Base-by-base conservation (phyloP, 1,284 basidiomycete species). In the Naganishia sp. region DNA sequence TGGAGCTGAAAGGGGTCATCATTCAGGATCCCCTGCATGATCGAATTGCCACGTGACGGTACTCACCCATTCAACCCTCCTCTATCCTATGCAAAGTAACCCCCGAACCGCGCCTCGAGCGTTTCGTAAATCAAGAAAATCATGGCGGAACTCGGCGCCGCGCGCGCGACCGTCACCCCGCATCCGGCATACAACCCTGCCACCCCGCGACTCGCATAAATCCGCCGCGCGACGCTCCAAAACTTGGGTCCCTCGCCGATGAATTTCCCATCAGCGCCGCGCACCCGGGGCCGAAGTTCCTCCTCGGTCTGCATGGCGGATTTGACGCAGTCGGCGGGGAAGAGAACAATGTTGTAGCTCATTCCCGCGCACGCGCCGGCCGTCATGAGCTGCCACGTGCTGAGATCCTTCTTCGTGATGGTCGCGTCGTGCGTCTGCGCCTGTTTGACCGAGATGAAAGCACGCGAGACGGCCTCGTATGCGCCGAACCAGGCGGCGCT, bases 271-370 rank as follows among this genome's bases (percentile, higher is more conserved):
- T 57, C 59, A n/a, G 60, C 54, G 10, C 61, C 59, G 18, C 66
- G 67, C 42, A 39, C 33, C 39, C 57, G 45, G 48, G 70, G 74
- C 21, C 77, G 69, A 69, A 97, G 83, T 80, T 97, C 94, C 63
- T 90, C 89, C 77, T 89, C 89, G 0, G 95, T 98, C 83, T 98
- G 95, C 78, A 99, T 91, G 52, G 92, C 86, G 71, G 89, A 92
- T 82, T 99, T 99, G 75, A 98, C 86, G 43, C 90, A 90, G 79
- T 99, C 95, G 15, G 94, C 94, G 0, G 93, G 94, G 82, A 94
- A 96, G 36, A 78, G 73, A 21, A 88, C 84, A 73, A 94, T 81
- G 73, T 92, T 95, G 82, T 93, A 97, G 66, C 86, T 83, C 13
- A 90, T 87, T 5, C 95, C 95, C 0, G 94, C 92, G 55, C 86